phyloP scores from a whole-genome alignment of 106 monocot species.

The Agapanthus africanus region DNA sequence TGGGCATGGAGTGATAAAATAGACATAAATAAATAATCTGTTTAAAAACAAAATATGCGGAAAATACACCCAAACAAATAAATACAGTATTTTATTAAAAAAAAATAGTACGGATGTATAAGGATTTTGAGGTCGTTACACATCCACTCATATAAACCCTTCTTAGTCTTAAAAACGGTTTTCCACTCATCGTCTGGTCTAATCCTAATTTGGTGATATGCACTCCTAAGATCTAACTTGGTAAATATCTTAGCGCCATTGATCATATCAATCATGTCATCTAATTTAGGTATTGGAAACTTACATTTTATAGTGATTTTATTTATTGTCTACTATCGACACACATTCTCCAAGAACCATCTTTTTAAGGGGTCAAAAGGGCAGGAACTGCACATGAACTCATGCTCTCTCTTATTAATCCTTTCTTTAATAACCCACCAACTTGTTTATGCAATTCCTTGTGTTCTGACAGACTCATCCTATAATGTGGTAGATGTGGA shows the following conservation, averaged over 20 bases:
- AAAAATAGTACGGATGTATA: too few relatives aligned
- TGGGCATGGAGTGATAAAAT: too few relatives aligned
- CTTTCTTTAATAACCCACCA: background rate
- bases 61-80: too few relatives aligned
- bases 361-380: background rate
- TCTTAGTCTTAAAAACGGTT: background rate
- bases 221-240: background rate
- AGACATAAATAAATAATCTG: too few relatives aligned
- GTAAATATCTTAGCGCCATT: background rate
- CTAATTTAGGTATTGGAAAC: background rate
- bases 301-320: background rate
- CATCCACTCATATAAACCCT: background rate
- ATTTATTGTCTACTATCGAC: background rate
- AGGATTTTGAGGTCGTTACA: too few relatives aligned
- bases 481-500: background rate
- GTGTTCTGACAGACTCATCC: background rate
- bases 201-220: background rate
- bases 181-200: background rate
- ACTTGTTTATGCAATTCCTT: conserved; percentile 7
- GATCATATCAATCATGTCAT: background rate
- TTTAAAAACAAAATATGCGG: too few relatives aligned
- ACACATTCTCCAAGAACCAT: background rate
- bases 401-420: background rate
- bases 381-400: conserved; percentile 7
- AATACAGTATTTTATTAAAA: too few relatives aligned